These are phyloP conservation scores for Rhodotorula graminis DNA, from an alignment of 768 basidiomycete genomes.

Conservation along the genomic window DNA sequence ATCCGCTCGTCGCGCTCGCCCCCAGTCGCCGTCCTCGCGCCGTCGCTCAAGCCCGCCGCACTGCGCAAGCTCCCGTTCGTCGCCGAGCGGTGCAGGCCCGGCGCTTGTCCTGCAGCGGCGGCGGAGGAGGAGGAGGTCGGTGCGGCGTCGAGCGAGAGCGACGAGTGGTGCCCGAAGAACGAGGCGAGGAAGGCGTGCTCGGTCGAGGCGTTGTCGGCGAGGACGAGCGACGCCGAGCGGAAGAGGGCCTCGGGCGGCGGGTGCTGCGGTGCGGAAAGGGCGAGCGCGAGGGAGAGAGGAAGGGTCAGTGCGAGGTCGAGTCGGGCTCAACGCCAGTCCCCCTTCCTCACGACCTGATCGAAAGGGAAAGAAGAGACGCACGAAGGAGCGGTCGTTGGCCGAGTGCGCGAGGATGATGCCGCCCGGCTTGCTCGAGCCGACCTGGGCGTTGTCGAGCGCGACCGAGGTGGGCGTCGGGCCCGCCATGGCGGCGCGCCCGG, in stretches of 20 bases:
- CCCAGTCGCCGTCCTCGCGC: conserved; percentile 39
- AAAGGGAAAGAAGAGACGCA: background rate
- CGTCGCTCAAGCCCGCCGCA: background rate
- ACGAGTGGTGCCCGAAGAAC: conserved; percentile 61
- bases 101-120: background rate
- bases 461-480: background rate
- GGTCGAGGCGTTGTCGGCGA: conserved; percentile 89
- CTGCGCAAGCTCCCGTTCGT: conserved; percentile 2
- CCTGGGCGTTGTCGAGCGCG: conserved; percentile 7
- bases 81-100: conserved; percentile 9
- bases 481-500: background rate
- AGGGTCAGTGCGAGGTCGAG: too few species aligned
- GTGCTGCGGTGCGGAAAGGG: conserved; percentile 54
- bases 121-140: background rate
- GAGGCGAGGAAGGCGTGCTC: conserved; percentile 81
- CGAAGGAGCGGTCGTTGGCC: conserved; percentile 76
- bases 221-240: conserved; percentile 77
- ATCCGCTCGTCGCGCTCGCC: conserved; percentile 56
- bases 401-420: conserved; percentile 64
- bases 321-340: too few species aligned
- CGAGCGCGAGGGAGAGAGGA: too few species aligned
- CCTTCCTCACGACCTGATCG: too few species aligned
- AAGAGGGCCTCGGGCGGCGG: conserved; percentile 76
- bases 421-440: background rate
- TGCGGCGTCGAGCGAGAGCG: conserved; percentile 2